These are phyloP conservation scores for Cylindrotheca closterium DNA, from an alignment of 108 stramenopile genomes.

Conservation along the genomic window DNA sequence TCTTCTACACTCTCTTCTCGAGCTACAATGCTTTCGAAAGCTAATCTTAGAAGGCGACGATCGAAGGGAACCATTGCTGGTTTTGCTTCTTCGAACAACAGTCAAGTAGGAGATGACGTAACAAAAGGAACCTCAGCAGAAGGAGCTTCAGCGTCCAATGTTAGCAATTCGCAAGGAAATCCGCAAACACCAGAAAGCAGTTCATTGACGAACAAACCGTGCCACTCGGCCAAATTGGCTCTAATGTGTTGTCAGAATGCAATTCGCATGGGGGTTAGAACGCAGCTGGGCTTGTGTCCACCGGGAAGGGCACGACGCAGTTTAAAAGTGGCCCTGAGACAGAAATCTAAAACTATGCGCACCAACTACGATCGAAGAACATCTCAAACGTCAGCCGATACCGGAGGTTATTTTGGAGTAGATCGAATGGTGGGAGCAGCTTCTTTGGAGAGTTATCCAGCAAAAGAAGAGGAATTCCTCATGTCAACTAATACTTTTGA, in stretches of 20 bases:
- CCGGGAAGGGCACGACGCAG: conserved; percentile 61
- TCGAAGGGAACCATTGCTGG: conserved; percentile 54
- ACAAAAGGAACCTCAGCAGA: conserved; percentile 5
- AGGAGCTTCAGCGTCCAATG: conserved; percentile 9
- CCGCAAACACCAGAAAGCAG: too few relatives aligned
- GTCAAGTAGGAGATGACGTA: background rate
- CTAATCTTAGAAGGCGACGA: conserved; percentile 36
- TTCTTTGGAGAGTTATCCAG: conserved; percentile 30
- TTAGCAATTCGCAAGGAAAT: conserved; percentile 11
- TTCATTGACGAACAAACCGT: conserved; percentile 33
- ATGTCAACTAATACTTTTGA: conserved; percentile 34
- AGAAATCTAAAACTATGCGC: conserved; percentile 13
- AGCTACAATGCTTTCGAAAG: background rate
- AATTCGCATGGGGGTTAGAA: conserved; percentile 61
- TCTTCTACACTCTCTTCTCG: conserved; percentile 3
- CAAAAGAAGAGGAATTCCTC: conserved; percentile 47
- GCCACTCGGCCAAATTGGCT: conserved; percentile 56
- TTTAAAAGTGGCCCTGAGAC: conserved; percentile 36
- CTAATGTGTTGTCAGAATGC: conserved; percentile 70
- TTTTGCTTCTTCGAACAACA: conserved; percentile 18
- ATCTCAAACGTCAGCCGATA: conserved; percentile 29
- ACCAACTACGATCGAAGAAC: background rate
- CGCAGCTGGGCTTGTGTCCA: conserved; percentile 74
- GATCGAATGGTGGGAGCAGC: conserved; percentile 47
- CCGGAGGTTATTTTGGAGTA: conserved; percentile 41